A percentile compares a stretch with the other conserved stretches of the same genome.
Conservation (phyloP, 345 rosid species). For the Eutrema heterophyllum region DNA sequence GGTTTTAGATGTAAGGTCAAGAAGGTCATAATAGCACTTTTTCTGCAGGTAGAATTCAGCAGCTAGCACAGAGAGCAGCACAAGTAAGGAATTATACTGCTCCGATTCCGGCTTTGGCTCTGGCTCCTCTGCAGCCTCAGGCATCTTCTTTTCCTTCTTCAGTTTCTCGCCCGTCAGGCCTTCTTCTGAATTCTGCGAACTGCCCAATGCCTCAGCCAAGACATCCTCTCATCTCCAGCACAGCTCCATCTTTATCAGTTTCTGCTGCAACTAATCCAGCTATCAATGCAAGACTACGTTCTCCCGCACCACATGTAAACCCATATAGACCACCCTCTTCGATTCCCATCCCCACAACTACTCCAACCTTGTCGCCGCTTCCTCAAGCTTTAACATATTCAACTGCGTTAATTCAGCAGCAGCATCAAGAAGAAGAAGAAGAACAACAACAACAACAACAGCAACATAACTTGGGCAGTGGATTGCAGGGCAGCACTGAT, state of each 20-base stretch:
- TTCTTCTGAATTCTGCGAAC: background rate
- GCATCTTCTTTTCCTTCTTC: conserved; percentile 9
- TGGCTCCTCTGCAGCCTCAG: conserved; percentile 12
- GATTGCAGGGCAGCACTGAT: conserved; percentile 1
- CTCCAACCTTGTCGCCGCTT: background rate
- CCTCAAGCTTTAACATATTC: background rate
- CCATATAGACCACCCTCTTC: conserved; percentile 18
- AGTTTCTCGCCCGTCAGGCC: conserved; percentile 1
- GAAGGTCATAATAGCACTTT: background rate
- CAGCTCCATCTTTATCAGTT: conserved; percentile 20
- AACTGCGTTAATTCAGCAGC: background rate
- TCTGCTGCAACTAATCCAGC: conserved; percentile 6
- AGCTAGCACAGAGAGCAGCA: conserved; percentile 30
- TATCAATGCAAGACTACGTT: background rate
- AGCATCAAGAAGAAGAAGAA: background rate
- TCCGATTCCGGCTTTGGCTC: background rate
- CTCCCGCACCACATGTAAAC: conserved; percentile 3
- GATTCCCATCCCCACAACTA: background rate
- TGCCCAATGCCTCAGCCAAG: conserved; percentile 26
- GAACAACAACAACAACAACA: background rate
- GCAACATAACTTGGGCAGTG: conserved; percentile 14
- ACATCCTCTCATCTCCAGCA: conserved; percentile 24
- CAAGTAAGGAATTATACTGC: conserved; percentile 12
- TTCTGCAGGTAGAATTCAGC: conserved; percentile 22
- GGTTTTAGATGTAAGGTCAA: background rate